A percentile compares a stretch with the other conserved stretches of the same genome.
These are phyloP conservation scores for Agarophyton chilense DNA, from an alignment of 23 red algal genomes.

Conservation along the genomic window DNA sequence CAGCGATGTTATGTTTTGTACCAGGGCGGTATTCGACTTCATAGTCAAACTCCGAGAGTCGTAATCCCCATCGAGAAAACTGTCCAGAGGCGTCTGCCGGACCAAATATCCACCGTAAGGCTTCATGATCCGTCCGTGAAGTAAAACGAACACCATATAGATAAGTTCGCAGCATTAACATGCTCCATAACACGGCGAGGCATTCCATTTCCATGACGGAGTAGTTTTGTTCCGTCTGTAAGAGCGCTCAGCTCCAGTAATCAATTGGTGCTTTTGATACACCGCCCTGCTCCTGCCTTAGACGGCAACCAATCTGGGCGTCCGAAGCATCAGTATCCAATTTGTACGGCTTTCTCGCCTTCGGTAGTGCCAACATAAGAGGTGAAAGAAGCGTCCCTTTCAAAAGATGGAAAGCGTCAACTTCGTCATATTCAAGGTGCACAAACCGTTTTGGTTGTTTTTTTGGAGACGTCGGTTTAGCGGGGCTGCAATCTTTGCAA, in stretches of 20 bases:
- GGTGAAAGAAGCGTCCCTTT: conserved; percentile 51
- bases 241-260: conserved; percentile 5
- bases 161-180: not conserved
- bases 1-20: not conserved
- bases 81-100: not conserved
- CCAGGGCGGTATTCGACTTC: conserved; percentile 17
- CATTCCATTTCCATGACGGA: conserved; percentile 13
- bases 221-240: too few relatives aligned
- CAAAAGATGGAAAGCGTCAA: not conserved
- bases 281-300: conserved; percentile 8
- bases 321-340: too few relatives aligned
- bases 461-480: conserved; percentile 2
- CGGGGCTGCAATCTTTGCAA: not conserved
- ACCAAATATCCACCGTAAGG: conserved; percentile 14
- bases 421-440: not conserved
- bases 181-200: conserved; percentile 25
- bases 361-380: too few relatives aligned
- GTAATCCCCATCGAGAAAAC: conserved; percentile 7
- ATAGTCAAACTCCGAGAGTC: conserved; percentile 37
- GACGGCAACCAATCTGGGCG: not conserved
- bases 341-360: too few relatives aligned
- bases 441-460: not conserved
- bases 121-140: conserved; percentile 26
- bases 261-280: not conserved
- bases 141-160: conserved; percentile 10